Base-by-base conservation (phyloP, 345 rosid genomes). In the Abelmoschus esculentus region DNA sequence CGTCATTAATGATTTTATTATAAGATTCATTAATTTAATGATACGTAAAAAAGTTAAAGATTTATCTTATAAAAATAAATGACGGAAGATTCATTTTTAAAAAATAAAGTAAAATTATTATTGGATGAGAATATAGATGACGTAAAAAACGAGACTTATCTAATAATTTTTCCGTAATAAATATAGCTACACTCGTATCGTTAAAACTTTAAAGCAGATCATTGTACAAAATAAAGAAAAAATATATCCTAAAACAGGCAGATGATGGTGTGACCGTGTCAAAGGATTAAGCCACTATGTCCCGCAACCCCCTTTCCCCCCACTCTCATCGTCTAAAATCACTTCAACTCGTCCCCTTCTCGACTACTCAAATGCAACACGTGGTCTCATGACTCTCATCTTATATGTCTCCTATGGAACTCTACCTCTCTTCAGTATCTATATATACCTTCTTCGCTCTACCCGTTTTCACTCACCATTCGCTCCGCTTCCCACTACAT, bases 351-450 rank as follows among this genome's bases (percentile, higher is more conserved):
- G n/a, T n/a, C n/a, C n/a, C n/a, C n/a, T n/a, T n/a, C 5, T 55
- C 22, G 3, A 7, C 31, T 19, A 19, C 31, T 22, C 32, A 56
- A 56, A 56, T 56, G 32, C n/a, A 56, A 56, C 61, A 56, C 61
- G 61, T 56, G 61, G 61, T 56, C n/a, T 56, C n/a, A n/a, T n/a
- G n/a, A n/a, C n/a, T n/a, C n/a, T n/a, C 15, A 15, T 56, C 61
- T 56, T 22, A 56, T 4, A 56, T 56, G 61, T 56, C 15, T 19
- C 10, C 4, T 10, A 4, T 63, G 52, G 52, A 63, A n/a, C 50
- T 40, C 14, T 5, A 1, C 1, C 10, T 19, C 26, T 52, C 36
- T 32, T 4, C 5, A 4, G 4, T 19, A 28, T 11, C 32, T 64
- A 64, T 64, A 49, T 29, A 66, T 29, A 29, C 42, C 70, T 17